phyloP scores from a whole-genome alignment of 2,329 filamentous ascomycete genomes.

The Raffaelea arxii region DNA sequence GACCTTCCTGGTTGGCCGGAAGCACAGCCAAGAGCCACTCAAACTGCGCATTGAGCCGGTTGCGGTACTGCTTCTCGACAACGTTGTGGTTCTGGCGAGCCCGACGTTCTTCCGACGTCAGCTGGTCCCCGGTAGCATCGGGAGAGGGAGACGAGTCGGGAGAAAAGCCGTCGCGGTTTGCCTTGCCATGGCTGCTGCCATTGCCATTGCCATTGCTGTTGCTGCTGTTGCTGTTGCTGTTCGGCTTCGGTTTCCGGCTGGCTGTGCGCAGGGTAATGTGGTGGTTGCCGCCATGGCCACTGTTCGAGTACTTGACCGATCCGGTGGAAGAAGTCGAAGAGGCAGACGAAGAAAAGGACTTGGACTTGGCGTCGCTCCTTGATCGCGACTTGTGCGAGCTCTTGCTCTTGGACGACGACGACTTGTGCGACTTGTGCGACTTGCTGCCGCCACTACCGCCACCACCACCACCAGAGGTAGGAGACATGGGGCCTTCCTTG shows the following conservation, averaged over 20 bases:
- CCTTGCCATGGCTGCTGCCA: not conserved
- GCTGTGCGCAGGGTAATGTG: constrained; percentile 13
- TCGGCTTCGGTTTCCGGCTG: constrained; percentile 10
- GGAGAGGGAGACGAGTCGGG: constrained; percentile 4
- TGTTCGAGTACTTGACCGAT: constrained; percentile 2
- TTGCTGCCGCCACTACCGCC: constrained; percentile 3
- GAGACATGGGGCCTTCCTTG: not conserved
- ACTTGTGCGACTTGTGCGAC: too few relatives aligned
- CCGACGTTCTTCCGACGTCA: constrained; percentile 11
- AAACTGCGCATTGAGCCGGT: constrained; percentile 35
- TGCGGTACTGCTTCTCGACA: constrained; percentile 38
- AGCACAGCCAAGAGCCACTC: constrained; percentile 31
- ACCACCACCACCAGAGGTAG: not conserved
- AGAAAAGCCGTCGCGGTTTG: not conserved
- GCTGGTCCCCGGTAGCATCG: constrained; percentile 5
- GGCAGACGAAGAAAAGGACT: constrained; percentile 5
- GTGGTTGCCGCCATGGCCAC: constrained; percentile 11
- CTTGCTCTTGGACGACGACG: not conserved
- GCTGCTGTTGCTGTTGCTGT: too few relatives aligned
- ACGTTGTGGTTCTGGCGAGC: constrained; percentile 29
- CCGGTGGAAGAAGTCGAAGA: constrained; percentile 4
- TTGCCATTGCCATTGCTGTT: not conserved
- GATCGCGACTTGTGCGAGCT: not conserved
- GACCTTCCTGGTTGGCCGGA: constrained; percentile 16
- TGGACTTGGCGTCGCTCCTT: constrained; percentile 1